Evolutionary conservation across 208 protist genomes (phyloP).

Genomic region (Wallacemonas sp.): DNA sequence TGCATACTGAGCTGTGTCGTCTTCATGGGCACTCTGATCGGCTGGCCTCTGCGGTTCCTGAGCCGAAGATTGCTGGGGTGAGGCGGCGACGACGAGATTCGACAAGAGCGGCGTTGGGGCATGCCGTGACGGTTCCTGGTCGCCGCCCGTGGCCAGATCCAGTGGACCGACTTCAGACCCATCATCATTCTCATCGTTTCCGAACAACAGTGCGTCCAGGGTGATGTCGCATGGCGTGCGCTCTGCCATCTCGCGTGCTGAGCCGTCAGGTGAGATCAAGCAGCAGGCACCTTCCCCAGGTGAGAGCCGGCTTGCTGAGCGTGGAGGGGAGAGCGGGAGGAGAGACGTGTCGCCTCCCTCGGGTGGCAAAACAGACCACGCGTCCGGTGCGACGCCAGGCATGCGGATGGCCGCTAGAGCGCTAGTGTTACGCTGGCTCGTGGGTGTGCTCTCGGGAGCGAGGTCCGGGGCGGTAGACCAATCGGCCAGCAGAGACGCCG

Average conservation of each 20-base stretch:
- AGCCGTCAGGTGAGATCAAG: too few relatives aligned
- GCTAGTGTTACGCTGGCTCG: neutral
- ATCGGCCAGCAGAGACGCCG: neutral
- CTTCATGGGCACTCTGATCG: too few relatives aligned
- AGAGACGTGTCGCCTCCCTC: neutral
- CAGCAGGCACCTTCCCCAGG: too few relatives aligned
- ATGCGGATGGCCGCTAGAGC: neutral
- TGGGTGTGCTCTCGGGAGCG: too few relatives aligned
- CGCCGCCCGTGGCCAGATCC: neutral
- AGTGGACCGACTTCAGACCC: neutral
- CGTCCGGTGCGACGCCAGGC: neutral
- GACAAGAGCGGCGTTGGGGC: slow-evolving; percentile 6
- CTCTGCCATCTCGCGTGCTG: slow-evolving; percentile 2
- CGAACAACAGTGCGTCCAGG: neutral
- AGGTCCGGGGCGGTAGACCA: too few relatives aligned
- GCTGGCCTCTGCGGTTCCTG: too few relatives aligned
- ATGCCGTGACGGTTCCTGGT: neutral
- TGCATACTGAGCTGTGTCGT: too few relatives aligned
- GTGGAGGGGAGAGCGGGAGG: too few relatives aligned
- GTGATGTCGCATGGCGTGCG: neutral
- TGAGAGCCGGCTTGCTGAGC: too few relatives aligned
- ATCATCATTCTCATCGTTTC: neutral
- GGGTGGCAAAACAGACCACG: neutral
- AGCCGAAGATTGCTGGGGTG: neutral
- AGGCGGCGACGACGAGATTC: neutral